phyloP scores from a whole-genome alignment of 164 flowering plant species.

The Berberis thunbergii region DNA sequence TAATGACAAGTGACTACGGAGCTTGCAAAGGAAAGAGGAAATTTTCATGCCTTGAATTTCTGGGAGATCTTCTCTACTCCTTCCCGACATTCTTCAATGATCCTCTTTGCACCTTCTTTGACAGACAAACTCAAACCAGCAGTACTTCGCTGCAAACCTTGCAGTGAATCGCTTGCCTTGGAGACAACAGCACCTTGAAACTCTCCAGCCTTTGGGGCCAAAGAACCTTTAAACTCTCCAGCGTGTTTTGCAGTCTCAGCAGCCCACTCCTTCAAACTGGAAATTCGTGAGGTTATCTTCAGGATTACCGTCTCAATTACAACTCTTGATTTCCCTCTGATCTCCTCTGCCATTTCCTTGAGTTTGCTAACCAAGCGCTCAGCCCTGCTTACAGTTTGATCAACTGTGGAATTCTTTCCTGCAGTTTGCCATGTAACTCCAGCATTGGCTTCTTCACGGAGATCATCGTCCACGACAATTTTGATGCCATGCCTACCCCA shows the following conservation, averaged over 20 bases:
- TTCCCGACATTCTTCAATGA: conserved; percentile 68
- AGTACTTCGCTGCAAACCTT: conserved; percentile 35
- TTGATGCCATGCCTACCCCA: conserved; percentile 88
- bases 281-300: conserved; percentile 37
- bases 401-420: conserved; percentile 32
- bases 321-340: conserved; percentile 45
- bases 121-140: conserved; percentile 18
- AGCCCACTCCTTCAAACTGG: conserved; percentile 34
- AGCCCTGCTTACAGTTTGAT: conserved; percentile 48
- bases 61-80: conserved; percentile 77
- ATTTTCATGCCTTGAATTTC: conserved; percentile 56
- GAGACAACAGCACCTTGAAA: conserved; percentile 29
- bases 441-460: conserved; percentile 52
- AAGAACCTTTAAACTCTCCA: conserved; percentile 28
- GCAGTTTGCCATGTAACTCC: conserved; percentile 67
- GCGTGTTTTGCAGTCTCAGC: conserved; percentile 16
- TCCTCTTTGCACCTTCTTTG: conserved; percentile 58
- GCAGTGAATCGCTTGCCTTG: conserved; percentile 29
- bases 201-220: conserved; percentile 32
- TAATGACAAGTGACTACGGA: too few relatives aligned
- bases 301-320: conserved; percentile 46
- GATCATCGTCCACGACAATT: conserved; percentile 76
- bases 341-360: conserved; percentile 46
- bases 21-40: not conserved
- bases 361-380: conserved; percentile 57